phyloP scores from a whole-genome alignment of 371 early-diverging fungal species.

The Rhizomucor pusillus region DNA sequence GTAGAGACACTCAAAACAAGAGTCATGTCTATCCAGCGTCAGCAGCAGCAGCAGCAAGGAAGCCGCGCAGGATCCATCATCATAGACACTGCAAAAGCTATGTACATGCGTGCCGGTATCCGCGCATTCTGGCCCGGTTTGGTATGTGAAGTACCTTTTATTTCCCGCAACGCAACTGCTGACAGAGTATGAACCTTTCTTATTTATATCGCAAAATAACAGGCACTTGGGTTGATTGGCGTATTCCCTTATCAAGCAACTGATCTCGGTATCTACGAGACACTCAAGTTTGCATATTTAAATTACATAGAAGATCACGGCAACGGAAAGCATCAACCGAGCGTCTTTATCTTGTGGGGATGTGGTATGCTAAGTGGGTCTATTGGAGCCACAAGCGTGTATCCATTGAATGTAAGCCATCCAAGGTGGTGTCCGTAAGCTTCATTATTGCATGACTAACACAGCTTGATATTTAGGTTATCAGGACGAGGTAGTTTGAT shows the following conservation, averaged over 20 bases:
- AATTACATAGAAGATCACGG: constrained; percentile 37
- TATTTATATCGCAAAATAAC: constrained; percentile 1
- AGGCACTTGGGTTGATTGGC: constrained; percentile 59
- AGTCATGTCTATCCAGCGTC: constrained; percentile 53
- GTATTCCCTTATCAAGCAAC: constrained; percentile 82
- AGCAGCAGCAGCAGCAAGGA: not conserved
- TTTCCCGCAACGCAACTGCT: no score
- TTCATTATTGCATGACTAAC: no score
- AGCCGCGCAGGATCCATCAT: constrained; percentile 10
- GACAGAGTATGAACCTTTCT: not conserved
- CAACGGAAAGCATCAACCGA: constrained; percentile 35
- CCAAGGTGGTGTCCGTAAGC: constrained; percentile 24
- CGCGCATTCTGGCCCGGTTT: constrained; percentile 76
- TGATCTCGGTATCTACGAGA: constrained; percentile 72
- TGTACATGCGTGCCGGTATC: constrained; percentile 62
- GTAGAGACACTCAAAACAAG: constrained; percentile 76
- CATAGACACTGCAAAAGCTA: constrained; percentile 44
- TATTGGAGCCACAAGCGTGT: constrained; percentile 65
- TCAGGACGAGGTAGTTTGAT: no score
- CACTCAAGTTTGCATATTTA: constrained; percentile 64
- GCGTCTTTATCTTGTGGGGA: constrained; percentile 50
- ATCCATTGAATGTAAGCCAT: constrained; percentile 59
- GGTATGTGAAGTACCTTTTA: no score
- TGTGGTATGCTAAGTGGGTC: constrained; percentile 73
- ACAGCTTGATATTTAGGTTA: no score